phyloP scores from a whole-genome alignment of 495 filamentous ascomycete species.

The Penicillium canariense region DNA sequence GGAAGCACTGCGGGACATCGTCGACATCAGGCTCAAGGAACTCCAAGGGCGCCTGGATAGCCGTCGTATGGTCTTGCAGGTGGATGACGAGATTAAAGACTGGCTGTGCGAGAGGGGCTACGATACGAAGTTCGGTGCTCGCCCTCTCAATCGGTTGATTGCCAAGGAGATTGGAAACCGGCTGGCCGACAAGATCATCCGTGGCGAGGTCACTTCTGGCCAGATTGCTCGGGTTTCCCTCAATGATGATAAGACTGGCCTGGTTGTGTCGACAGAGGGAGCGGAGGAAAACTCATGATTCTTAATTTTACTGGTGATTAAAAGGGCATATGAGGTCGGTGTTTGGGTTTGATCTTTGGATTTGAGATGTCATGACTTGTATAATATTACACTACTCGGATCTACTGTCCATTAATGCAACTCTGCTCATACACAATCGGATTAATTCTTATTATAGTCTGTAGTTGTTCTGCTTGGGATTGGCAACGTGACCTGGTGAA shows the following conservation, averaged over 20 bases:
- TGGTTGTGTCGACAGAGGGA: conserved; percentile 30
- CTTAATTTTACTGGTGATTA: conserved; percentile 1
- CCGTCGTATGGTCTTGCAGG: conserved; percentile 73
- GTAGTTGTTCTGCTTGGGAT: not conserved
- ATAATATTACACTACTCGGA: conserved; percentile 12
- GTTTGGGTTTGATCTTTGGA: conserved; percentile 7
- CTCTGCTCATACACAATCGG: not conserved
- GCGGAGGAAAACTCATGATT: conserved; percentile 15
- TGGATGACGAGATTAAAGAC: conserved; percentile 66
- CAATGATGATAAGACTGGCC: conserved; percentile 41
- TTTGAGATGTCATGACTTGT: conserved; percentile 12
- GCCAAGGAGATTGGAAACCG: conserved; percentile 83
- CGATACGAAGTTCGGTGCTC: conserved; percentile 85
- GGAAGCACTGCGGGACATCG: conserved; percentile 82
- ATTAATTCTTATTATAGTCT: not conserved
- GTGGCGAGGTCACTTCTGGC: conserved; percentile 74
- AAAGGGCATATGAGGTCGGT: conserved; percentile 7
- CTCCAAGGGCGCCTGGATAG: conserved; percentile 81
- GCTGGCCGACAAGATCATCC: conserved; percentile 86
- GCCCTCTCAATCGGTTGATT: conserved; percentile 91
- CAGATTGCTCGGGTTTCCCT: conserved; percentile 68
- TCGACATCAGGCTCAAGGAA: conserved; percentile 86
- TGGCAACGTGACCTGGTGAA: conserved; percentile 9
- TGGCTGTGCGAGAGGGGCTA: conserved; percentile 90
- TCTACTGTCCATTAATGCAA: conserved; percentile 14